Evolutionary conservation across 2,329 filamentous ascomycete species (phyloP).

Genomic region (Diplodia scrobiculata): DNA sequence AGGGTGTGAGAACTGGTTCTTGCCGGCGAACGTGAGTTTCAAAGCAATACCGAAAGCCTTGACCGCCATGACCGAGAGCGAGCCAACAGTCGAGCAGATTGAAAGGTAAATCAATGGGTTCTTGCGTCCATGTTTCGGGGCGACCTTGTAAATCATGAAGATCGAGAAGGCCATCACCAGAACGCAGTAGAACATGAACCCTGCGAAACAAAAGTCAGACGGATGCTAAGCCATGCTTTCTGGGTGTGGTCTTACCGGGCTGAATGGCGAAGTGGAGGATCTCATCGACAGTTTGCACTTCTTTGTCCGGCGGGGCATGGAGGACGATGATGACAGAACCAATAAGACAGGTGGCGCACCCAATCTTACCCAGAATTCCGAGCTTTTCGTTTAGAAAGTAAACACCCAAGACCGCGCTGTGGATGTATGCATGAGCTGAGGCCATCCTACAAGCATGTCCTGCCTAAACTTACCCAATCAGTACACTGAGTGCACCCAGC

Average conservation of each 20-base stretch:
- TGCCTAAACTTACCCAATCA: conserved; percentile 67
- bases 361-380: conserved; percentile 87
- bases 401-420: conserved; percentile 70
- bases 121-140: conserved; percentile 85
- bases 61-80: conserved; percentile 97
- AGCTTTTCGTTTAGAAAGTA: conserved; percentile 91
- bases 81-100: conserved; percentile 96
- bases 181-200: conserved; percentile 84
- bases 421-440: conserved; percentile 30
- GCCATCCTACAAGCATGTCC: not conserved
- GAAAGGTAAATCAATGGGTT: conserved; percentile 96
- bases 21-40: conserved; percentile 87
- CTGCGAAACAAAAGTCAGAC: conserved; percentile 51
- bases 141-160: conserved; percentile 95
- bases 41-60: conserved; percentile 98
- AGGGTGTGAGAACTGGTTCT: conserved; percentile 93
- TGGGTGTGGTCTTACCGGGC: conserved; percentile 63
- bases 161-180: conserved; percentile 79
- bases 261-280: conserved; percentile 88
- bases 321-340: conserved; percentile 97
- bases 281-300: conserved; percentile 87
- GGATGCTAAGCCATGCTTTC: not conserved
- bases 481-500: conserved; percentile 85
- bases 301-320: conserved; percentile 91
- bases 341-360: conserved; percentile 93